Percentiles rank a stretch among this genome's conserved stretches.
Evolutionary conservation across 2,329 filamentous ascomycete genomes (phyloP).

Genomic region (Diaporthe helianthi): DNA sequence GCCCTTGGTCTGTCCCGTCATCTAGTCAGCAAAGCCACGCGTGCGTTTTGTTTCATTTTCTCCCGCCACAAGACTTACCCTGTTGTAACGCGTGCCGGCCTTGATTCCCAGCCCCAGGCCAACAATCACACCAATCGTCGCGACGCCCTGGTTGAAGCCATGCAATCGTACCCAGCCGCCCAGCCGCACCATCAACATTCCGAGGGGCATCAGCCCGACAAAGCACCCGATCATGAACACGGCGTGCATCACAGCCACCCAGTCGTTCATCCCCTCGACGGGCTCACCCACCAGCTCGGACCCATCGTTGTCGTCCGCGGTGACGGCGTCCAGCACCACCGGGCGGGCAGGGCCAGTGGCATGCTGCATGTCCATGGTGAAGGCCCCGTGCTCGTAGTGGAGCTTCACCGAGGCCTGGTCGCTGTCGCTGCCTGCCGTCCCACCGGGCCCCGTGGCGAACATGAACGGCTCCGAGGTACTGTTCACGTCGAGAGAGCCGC

Average conservation of each 20-base stretch:
- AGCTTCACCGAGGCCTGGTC: constrained; percentile 54
- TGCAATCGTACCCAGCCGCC: constrained; percentile 62
- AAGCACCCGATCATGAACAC: constrained; percentile 64
- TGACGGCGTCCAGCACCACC: constrained; percentile 47
- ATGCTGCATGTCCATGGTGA: constrained; percentile 61
- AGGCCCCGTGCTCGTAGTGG: constrained; percentile 61
- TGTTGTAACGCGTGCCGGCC: constrained; percentile 59
- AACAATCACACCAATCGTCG: constrained; percentile 54
- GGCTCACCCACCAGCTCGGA: constrained; percentile 41
- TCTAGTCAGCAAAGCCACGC: not conserved
- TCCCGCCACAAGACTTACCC: constrained; percentile 51
- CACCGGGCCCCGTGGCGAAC: constrained; percentile 62
- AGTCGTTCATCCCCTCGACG: constrained; percentile 44
- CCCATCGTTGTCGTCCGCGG: constrained; percentile 46
- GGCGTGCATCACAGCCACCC: constrained; percentile 52
- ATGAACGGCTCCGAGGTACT: constrained; percentile 57
- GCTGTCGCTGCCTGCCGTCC: constrained; percentile 51
- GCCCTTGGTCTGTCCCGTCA: constrained; percentile 52
- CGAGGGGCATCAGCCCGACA: constrained; percentile 62
- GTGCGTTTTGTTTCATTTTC: too few species aligned
- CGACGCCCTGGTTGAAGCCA: constrained; percentile 59
- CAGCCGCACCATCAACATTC: constrained; percentile 59
- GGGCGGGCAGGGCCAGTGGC: constrained; percentile 55
- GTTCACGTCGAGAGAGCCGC: constrained; percentile 58
- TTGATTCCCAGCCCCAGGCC: constrained; percentile 61